Conservation (phyloP, 805 yeast genomes). For the Komagataella pseudopastoris region DNA sequence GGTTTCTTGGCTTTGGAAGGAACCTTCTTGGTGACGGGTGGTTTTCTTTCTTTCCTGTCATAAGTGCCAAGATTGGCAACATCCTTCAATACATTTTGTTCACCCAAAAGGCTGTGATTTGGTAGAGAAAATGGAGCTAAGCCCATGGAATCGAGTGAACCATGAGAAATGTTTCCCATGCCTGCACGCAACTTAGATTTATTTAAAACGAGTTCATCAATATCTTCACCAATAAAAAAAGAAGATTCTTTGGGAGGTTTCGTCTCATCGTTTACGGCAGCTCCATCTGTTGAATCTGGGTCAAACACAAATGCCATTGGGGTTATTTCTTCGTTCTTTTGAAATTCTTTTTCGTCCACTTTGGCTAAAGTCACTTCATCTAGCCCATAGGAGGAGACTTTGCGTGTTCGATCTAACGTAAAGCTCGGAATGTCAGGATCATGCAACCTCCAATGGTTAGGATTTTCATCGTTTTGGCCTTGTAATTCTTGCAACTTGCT, state of each 20-base stretch:
- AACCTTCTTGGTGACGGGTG: neutral
- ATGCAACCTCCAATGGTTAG: constrained; percentile 64
- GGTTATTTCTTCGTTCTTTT: constrained; percentile 33
- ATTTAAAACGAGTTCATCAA: neutral
- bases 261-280: neutral
- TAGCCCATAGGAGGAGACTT: constrained; percentile 58
- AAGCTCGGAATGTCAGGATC: constrained; percentile 93
- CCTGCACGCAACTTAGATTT: neutral
- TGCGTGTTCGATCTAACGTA: constrained; percentile 56
- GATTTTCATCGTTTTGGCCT: constrained; percentile 19
- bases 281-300: neutral
- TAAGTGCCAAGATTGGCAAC: neutral
- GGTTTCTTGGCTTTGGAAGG: neutral
- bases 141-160: neutral
- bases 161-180: neutral
- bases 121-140: neutral
- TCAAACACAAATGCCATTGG: constrained; percentile 30
- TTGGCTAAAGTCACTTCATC: constrained; percentile 70
- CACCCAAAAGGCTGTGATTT: neutral
- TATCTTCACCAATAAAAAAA: neutral
- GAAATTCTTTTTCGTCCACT: constrained; percentile 34
- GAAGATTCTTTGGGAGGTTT: neutral
- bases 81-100: neutral
- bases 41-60: neutral
- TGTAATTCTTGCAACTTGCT: constrained; percentile 5